These are phyloP conservation scores for Camellia sinensis DNA, from an alignment of 148 eudicot genomes.

Conservation along the genomic window DNA sequence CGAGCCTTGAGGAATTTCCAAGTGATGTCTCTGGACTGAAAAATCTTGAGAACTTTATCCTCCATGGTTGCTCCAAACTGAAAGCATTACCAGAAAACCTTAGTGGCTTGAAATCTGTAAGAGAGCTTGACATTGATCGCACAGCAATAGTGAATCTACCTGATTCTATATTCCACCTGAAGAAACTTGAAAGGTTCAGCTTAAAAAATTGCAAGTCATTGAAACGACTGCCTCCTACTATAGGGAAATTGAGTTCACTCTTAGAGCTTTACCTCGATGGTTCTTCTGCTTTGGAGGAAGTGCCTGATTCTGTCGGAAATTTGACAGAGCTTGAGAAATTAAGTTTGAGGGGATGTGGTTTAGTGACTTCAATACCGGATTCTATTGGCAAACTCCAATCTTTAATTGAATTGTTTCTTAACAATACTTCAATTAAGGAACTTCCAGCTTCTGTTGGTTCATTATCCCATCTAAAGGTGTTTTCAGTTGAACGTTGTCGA, in stretches of 20 bases:
- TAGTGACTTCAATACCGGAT: conserved; percentile 39
- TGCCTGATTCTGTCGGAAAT: conserved; percentile 39
- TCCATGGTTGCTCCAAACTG: conserved; percentile 47
- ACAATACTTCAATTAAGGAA: conserved; percentile 29
- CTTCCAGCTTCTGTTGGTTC: conserved; percentile 48
- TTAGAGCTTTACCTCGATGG: conserved; percentile 32
- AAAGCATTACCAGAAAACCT: conserved; percentile 40
- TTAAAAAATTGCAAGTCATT: conserved; percentile 33
- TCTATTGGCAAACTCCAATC: conserved; percentile 43
- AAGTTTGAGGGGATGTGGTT: conserved; percentile 30
- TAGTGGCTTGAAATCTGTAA: conserved; percentile 42
- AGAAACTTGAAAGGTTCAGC: conserved; percentile 44
- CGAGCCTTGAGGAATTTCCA: conserved; percentile 42
- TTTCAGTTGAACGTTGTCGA: conserved; percentile 33
- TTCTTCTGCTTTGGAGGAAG: conserved; percentile 27
- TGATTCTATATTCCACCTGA: conserved; percentile 32
- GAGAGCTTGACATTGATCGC: conserved; percentile 31
- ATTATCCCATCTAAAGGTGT: conserved; percentile 33
- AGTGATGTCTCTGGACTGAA: conserved; percentile 51
- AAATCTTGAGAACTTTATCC: conserved; percentile 39
- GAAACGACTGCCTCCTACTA: conserved; percentile 34
- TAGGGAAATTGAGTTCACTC: conserved; percentile 39
- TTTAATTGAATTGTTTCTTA: conserved; percentile 26
- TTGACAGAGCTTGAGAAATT: conserved; percentile 41
- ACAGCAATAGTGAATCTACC: conserved; percentile 49